phyloP scores from a whole-genome alignment of 441 rosid species.

The Croton laevigatus region DNA sequence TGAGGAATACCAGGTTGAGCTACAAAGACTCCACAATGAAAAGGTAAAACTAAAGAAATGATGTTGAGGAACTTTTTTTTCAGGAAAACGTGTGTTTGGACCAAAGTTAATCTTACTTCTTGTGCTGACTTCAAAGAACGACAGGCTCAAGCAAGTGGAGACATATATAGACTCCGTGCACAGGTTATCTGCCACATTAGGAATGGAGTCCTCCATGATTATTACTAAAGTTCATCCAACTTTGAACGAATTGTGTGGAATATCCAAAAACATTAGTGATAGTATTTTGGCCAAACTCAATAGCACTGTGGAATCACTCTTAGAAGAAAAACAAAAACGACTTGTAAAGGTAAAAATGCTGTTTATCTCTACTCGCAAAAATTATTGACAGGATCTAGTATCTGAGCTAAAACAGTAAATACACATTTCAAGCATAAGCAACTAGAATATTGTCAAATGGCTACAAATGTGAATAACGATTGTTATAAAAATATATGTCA shows the following conservation, averaged over 20 bases:
- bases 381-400: conserved; percentile 13
- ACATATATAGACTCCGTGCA: conserved; percentile 57
- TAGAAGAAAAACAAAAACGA: conserved; percentile 74
- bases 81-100: not conserved
- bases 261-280: conserved; percentile 92
- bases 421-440: not conserved
- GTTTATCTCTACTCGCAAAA: conserved; percentile 17
- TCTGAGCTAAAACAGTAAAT: not conserved
- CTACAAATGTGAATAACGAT: conserved; percentile 19
- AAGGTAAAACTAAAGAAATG: conserved; percentile 46
- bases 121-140: conserved; percentile 49
- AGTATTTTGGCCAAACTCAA: conserved; percentile 73
- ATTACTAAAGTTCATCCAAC: conserved; percentile 96
- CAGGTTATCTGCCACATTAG: conserved; percentile 66
- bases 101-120: conserved; percentile 13
- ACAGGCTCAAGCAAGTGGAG: conserved; percentile 86
- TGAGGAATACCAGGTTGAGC: conserved; percentile 82
- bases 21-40: conserved; percentile 75
- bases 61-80: not conserved
- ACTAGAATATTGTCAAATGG: conserved; percentile 6
- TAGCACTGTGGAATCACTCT: conserved; percentile 72
- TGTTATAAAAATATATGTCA: not conserved
- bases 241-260: conserved; percentile 82
- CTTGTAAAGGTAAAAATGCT: conserved; percentile 72
- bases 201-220: conserved; percentile 93